These are phyloP conservation scores for Hortaea sp. DNA, from an alignment of 2,329 filamentous ascomycete species.

Conservation along the genomic window DNA sequence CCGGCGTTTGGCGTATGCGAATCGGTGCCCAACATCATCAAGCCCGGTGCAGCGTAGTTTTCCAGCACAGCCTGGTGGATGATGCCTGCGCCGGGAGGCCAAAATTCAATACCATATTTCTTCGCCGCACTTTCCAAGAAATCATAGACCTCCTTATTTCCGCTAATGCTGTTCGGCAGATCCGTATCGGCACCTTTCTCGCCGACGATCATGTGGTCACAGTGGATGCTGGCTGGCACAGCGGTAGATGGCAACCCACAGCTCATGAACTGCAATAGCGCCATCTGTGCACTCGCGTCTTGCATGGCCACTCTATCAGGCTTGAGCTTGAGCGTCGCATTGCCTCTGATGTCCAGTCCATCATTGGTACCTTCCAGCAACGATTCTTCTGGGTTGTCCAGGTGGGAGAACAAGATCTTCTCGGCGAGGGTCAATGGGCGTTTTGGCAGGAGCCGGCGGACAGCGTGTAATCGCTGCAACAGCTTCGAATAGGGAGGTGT, in stretches of 20 bases:
- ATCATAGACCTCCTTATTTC: conserved; percentile 95
- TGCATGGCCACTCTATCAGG: conserved; percentile 98
- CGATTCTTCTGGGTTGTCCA: conserved; percentile 81
- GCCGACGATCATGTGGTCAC: conserved; percentile 97
- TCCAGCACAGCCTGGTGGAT: conserved; percentile 97
- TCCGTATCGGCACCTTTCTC: conserved; percentile 82
- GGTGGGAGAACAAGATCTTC: conserved; percentile 95
- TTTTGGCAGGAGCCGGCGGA: conserved; percentile 56
- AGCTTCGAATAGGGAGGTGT: conserved; percentile 77
- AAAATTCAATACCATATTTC: conserved; percentile 91
- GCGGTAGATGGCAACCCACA: conserved; percentile 82
- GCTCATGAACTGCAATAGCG: conserved; percentile 95
- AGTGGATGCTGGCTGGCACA: conserved; percentile 95
- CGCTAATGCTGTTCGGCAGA: conserved; percentile 71
- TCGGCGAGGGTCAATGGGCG: conserved; percentile 75
- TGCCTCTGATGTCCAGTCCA: conserved; percentile 73
- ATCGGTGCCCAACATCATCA: conserved; percentile 99
- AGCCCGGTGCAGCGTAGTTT: conserved; percentile 91
- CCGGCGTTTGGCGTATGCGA: conserved; percentile 97
- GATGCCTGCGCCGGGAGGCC: conserved; percentile 86
- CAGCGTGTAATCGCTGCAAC: conserved; percentile 63
- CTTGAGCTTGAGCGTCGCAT: conserved; percentile 90
- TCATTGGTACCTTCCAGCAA: conserved; percentile 73
- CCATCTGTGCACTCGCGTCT: conserved; percentile 98
- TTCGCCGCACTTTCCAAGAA: conserved; percentile 88